Evolutionary conservation across 2,329 filamentous ascomycete species (phyloP).

Genomic region (Bisporella sp.): DNA sequence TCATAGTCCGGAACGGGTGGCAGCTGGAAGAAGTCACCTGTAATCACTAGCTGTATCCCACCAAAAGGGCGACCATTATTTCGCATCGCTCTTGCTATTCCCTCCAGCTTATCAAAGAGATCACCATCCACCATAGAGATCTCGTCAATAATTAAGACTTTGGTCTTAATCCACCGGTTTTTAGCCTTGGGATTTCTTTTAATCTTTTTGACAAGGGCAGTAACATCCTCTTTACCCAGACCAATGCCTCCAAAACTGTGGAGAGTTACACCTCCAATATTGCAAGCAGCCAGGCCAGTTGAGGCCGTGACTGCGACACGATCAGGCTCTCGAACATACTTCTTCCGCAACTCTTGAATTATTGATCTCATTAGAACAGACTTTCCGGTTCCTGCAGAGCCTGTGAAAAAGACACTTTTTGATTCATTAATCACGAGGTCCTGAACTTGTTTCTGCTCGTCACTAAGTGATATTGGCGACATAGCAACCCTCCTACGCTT

Average conservation of each 20-base stretch:
- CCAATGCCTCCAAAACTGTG: slow-evolving; percentile 97
- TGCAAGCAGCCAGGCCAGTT: slow-evolving; percentile 91
- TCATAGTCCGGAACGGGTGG: slow-evolving; percentile 78
- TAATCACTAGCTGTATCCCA: slow-evolving; percentile 91
- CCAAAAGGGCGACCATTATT: slow-evolving; percentile 93
- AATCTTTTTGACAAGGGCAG: slow-evolving; percentile 82
- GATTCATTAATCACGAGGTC: slow-evolving; percentile 72
- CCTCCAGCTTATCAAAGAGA: slow-evolving; percentile 90
- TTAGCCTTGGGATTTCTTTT: slow-evolving; percentile 82
- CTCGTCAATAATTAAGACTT: slow-evolving; percentile 85
- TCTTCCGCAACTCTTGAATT: slow-evolving; percentile 71
- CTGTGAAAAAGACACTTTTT: slow-evolving; percentile 95
- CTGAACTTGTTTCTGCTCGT: slow-evolving; percentile 79
- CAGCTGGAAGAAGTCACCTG: slow-evolving; percentile 95
- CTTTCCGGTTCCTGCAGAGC: slow-evolving; percentile 93
- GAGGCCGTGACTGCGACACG: slow-evolving; percentile 90
- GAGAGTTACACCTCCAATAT: slow-evolving; percentile 90
- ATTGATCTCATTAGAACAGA: slow-evolving; percentile 93
- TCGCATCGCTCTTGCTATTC: slow-evolving; percentile 75
- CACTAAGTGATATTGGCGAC: slow-evolving; percentile 50
- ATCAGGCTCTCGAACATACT: slow-evolving; percentile 70
- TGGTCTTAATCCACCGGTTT: slow-evolving; percentile 81
- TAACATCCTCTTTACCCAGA: slow-evolving; percentile 80
- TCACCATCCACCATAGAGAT: slow-evolving; percentile 98
- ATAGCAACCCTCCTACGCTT: slow-evolving; percentile 32